These are phyloP conservation scores for Dendrostoma leiphaemia DNA, from an alignment of 2,329 filamentous ascomycete genomes.

Conservation along the genomic window DNA sequence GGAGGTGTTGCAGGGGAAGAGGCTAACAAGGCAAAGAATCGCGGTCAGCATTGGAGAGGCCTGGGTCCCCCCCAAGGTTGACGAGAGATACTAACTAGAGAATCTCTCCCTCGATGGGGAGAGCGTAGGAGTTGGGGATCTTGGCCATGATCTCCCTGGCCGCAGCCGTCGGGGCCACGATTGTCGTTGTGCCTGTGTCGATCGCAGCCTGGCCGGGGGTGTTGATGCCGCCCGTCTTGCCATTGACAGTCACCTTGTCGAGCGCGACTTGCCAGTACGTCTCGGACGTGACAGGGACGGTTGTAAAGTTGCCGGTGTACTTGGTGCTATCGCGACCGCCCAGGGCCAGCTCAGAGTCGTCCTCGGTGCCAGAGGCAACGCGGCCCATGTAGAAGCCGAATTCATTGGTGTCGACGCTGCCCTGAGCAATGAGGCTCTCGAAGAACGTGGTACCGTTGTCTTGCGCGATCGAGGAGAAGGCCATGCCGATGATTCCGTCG, in stretches of 20 bases:
- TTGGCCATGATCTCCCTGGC: slow-evolving; percentile 9
- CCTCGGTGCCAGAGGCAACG: slow-evolving; percentile 8
- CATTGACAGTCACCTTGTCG: slow-evolving; percentile 6
- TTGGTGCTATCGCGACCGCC: slow-evolving; percentile 9
- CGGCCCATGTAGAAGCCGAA: slow-evolving; percentile 12
- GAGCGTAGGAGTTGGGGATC: not conserved
- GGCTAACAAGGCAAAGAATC: not conserved
- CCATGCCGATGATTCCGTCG: slow-evolving; percentile 8
- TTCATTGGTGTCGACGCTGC: slow-evolving; percentile 5
- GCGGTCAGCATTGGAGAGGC: not conserved
- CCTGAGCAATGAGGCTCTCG: slow-evolving; percentile 4
- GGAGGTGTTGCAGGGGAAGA: slow-evolving; percentile 8
- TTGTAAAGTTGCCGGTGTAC: slow-evolving; percentile 1
- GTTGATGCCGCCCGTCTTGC: not conserved
- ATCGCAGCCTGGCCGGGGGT: slow-evolving; percentile 10
- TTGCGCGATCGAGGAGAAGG: slow-evolving; percentile 9
- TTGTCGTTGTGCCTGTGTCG: slow-evolving; percentile 4
- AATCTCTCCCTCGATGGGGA: slow-evolving; percentile 1
- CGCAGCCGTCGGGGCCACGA: slow-evolving; percentile 3
- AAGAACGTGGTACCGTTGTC: slow-evolving; percentile 10
- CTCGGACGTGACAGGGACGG: slow-evolving; percentile 4
- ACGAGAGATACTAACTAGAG: slow-evolving; percentile 2
- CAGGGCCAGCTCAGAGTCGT: slow-evolving; percentile 6
- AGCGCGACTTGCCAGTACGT: slow-evolving; percentile 14
- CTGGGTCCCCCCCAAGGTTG: no score